A percentile compares a stretch with the other conserved stretches of the same genome.
Evolutionary conservation across 306 rosid genomes (phyloP).

Genomic region (Dryas alaskensis): DNA sequence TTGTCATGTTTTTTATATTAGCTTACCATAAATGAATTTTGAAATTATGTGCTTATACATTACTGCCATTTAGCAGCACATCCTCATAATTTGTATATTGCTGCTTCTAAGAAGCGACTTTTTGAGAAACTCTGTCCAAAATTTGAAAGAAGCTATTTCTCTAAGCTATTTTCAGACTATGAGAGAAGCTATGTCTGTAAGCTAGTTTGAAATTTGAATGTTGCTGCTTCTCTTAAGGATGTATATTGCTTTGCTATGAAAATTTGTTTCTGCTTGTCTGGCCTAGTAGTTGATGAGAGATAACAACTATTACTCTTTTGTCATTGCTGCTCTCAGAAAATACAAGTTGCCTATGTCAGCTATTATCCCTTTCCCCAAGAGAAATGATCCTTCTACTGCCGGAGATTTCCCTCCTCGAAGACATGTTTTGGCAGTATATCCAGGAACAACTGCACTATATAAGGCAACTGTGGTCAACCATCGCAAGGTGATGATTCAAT

Average conservation of each 20-base stretch:
- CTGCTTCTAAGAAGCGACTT: not conserved
- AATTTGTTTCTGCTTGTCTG: not conserved
- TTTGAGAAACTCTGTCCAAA: not conserved
- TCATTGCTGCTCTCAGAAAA: constrained; percentile 49
- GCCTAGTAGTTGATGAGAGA: not conserved
- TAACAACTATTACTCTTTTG: constrained; percentile 1
- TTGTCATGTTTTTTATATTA: not conserved
- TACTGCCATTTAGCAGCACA: not conserved
- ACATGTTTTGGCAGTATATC: constrained; percentile 95
- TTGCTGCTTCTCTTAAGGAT: not conserved
- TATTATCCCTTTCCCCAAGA: constrained; percentile 92
- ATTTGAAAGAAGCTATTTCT: not conserved
- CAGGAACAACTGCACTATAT: constrained; percentile 95
- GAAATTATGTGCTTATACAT: not conserved
- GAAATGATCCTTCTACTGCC: constrained; percentile 68
- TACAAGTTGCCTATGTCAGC: constrained; percentile 82
- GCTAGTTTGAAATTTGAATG: not conserved
- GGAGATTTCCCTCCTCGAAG: constrained; percentile 72
- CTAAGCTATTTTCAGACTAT: not conserved
- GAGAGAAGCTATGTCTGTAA: no score
- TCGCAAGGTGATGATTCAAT: constrained; percentile 68
- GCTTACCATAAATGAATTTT: not conserved
- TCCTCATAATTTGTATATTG: not conserved
- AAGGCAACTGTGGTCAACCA: constrained; percentile 94
- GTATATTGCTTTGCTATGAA: not conserved